Evolutionary conservation across 179 eudicot species (phyloP).

Genomic region (Camellia oleifera): DNA sequence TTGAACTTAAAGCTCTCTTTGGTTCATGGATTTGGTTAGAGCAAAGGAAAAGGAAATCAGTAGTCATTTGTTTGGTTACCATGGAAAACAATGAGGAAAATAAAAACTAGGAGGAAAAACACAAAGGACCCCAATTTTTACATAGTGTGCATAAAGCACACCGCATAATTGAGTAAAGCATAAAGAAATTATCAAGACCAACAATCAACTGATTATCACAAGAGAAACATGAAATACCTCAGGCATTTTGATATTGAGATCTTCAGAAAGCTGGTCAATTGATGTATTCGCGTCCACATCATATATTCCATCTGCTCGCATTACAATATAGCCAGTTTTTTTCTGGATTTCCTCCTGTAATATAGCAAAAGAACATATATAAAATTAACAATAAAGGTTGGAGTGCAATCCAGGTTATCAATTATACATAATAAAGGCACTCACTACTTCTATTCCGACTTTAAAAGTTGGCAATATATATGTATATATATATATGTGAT

Average conservation of each 20-base stretch:
- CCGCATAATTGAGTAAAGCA: neutral
- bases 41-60: too few relatives aligned
- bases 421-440: neutral
- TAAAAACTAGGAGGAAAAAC: too few relatives aligned
- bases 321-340: constrained; percentile 92
- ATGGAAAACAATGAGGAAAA: too few relatives aligned
- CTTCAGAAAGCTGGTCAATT: constrained; percentile 93
- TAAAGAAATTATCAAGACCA: neutral
- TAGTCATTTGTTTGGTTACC: too few relatives aligned
- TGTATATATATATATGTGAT: neutral
- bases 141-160: neutral
- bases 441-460: too few relatives aligned
- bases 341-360: constrained; percentile 87
- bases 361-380: constrained; percentile 7
- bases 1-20: too few relatives aligned
- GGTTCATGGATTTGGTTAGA: too few relatives aligned
- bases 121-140: neutral
- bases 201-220: neutral
- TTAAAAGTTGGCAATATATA: neutral
- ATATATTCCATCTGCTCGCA: constrained; percentile 92
- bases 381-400: neutral
- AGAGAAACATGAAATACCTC: constrained; percentile 47
- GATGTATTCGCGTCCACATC: constrained; percentile 99
- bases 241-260: constrained; percentile 79
- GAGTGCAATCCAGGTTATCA: neutral